These are phyloP conservation scores for Pestalotiopsis sp. DNA, from an alignment of 2,329 filamentous ascomycete species.

Conservation along the genomic window DNA sequence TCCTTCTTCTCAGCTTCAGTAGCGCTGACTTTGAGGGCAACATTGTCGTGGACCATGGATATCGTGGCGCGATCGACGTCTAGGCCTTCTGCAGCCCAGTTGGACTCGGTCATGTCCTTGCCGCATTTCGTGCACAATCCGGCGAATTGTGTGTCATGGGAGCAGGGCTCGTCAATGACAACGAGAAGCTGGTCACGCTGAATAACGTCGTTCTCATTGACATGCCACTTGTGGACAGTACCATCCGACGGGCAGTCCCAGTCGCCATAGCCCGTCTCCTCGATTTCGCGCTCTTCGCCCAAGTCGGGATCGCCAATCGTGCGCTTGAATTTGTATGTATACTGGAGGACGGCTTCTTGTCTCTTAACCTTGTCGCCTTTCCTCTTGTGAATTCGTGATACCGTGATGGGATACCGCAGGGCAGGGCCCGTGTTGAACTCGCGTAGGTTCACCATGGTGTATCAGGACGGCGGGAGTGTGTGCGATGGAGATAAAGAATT, in stretches of 20 bases:
- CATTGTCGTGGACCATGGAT: conserved; percentile 93
- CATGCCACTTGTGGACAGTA: conserved; percentile 74
- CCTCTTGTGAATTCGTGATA: conserved; percentile 80
- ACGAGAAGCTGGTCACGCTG: conserved; percentile 61
- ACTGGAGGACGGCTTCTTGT: conserved; percentile 80
- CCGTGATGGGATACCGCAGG: conserved; percentile 91
- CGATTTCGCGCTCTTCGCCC: conserved; percentile 65
- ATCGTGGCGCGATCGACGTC: conserved; percentile 88
- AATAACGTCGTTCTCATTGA: conserved; percentile 69
- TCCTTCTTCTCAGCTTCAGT: conserved; percentile 81
- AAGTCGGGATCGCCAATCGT: conserved; percentile 70
- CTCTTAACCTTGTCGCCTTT: conserved; percentile 76
- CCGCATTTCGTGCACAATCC: conserved; percentile 92
- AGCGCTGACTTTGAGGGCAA: conserved; percentile 81
- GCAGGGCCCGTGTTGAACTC: conserved; percentile 57
- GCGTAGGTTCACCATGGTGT: conserved; percentile 40
- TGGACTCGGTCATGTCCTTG: conserved; percentile 91
- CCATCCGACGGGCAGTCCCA: conserved; percentile 88
- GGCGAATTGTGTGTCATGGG: conserved; percentile 88
- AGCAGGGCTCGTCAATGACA: conserved; percentile 87
- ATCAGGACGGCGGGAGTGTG: background rate
- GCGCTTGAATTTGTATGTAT: conserved; percentile 81
- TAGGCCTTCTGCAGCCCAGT: conserved; percentile 78
- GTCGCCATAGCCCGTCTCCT: conserved; percentile 71
- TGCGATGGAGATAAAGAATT: background rate